These are phyloP conservation scores for Mortierella sp. DNA, from an alignment of 371 early-diverging fungal species.

Conservation along the genomic window DNA sequence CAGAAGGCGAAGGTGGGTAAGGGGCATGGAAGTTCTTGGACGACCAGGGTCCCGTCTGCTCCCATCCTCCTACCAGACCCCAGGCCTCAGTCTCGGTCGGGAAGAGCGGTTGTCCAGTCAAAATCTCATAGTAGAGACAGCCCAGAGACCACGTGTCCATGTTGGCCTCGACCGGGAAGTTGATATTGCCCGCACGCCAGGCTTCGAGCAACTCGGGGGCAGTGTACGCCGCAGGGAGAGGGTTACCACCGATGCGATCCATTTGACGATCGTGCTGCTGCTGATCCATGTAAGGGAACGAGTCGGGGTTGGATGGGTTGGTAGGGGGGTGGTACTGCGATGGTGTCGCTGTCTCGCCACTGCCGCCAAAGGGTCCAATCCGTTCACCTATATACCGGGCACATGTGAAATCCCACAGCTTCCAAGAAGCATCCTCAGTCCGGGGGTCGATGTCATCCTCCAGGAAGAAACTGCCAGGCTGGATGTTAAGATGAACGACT, in stretches of 20 bases:
- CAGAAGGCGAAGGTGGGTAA: conserved; percentile 36
- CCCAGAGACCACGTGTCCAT: conserved; percentile 57
- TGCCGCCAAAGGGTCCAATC: conserved; percentile 45
- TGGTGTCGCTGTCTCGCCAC: conserved; percentile 17
- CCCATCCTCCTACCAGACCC: conserved; percentile 52
- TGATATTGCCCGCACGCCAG: conserved; percentile 46
- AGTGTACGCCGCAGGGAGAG: conserved; percentile 49
- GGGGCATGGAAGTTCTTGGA: conserved; percentile 32
- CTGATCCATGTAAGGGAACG: conserved; percentile 41
- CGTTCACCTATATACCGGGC: conserved; percentile 56
- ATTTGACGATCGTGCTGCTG: conserved; percentile 32
- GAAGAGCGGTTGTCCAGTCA: conserved; percentile 42
- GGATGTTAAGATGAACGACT: conserved; percentile 54
- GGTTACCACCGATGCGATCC: conserved; percentile 49
- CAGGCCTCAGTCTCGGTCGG: conserved; percentile 47
- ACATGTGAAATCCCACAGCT: conserved; percentile 58
- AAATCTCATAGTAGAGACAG: conserved; percentile 52
- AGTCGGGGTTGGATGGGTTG: conserved; percentile 29
- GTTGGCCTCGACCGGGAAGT: conserved; percentile 43
- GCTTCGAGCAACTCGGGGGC: conserved; percentile 54
- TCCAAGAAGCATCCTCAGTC: conserved; percentile 54
- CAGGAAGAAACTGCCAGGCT: conserved; percentile 55
- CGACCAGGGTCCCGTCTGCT: conserved; percentile 19
- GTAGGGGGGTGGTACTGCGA: neutral
- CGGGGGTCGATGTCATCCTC: conserved; percentile 50